Evolutionary conservation across 2,329 filamentous ascomycete genomes (phyloP).

Genomic region (Botrytis squamosa): DNA sequence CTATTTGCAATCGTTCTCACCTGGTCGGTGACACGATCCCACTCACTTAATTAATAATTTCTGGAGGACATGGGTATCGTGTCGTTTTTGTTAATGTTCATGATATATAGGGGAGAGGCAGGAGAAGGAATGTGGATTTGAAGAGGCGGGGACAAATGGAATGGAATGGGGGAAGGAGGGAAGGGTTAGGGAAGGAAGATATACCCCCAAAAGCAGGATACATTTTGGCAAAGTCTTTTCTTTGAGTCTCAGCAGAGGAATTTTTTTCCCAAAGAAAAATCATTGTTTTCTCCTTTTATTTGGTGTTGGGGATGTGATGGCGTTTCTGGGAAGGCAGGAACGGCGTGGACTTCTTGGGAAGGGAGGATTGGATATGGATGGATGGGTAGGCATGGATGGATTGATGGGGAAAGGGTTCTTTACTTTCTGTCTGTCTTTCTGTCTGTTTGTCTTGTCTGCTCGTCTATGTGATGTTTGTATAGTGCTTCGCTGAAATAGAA

Average conservation of each 20-base stretch:
- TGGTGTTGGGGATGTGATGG: background rate
- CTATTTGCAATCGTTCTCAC: background rate
- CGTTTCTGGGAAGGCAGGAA: background rate
- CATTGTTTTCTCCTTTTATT: background rate
- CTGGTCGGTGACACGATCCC: background rate
- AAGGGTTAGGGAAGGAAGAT: background rate
- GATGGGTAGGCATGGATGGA: background rate
- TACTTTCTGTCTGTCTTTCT: background rate
- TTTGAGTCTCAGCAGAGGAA: background rate
- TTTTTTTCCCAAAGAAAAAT: background rate
- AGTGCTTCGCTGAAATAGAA: constrained; percentile 1
- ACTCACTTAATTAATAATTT: constrained; percentile 15
- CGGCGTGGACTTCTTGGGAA: background rate
- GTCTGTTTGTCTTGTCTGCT: background rate
- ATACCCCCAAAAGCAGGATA: background rate
- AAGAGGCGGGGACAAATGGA: background rate
- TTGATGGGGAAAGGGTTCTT: background rate
- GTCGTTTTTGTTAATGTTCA: constrained; percentile 28
- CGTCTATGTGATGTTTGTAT: background rate
- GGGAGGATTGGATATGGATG: background rate
- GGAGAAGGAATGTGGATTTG: background rate
- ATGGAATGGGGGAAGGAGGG: background rate
- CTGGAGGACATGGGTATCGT: background rate
- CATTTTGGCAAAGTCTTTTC: background rate
- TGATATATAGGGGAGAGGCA: constrained; percentile 22